A percentile compares a stretch with the other conserved stretches of the same genome.
These are phyloP conservation scores for Lactuca saligna DNA, from an alignment of 129 eudicot genomes.

Conservation along the genomic window DNA sequence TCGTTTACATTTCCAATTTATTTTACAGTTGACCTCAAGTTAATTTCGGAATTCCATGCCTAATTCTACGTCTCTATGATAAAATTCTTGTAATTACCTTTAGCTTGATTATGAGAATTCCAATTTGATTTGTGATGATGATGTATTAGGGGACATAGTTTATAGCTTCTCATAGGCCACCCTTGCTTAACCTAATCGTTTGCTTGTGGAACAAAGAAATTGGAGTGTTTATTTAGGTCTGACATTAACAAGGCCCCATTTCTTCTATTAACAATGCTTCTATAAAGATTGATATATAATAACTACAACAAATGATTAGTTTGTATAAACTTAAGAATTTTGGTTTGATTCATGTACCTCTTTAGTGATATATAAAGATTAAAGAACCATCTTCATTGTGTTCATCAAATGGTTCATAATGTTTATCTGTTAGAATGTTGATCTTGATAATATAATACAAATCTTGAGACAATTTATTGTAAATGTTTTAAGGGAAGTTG, in stretches of 20 bases:
- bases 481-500: constrained; percentile 22
- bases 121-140: not conserved
- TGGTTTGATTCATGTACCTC: not conserved
- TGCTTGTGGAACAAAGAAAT: not conserved
- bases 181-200: not conserved
- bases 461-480: constrained; percentile 1
- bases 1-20: not conserved
- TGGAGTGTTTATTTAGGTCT: not conserved
- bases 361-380: too few relatives aligned
- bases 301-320: not conserved
- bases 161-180: not conserved
- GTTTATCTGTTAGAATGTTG: not conserved
- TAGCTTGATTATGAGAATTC: not conserved
- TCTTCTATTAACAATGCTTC: constrained; percentile 1
- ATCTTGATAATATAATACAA: not conserved
- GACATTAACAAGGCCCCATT: constrained; percentile 1
- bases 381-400: not conserved
- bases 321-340: not conserved
- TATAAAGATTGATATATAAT: not conserved
- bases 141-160: not conserved
- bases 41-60: not conserved
- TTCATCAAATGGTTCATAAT: not conserved
- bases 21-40: not conserved
- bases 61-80: not conserved
- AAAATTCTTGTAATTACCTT: not conserved